A percentile compares a stretch with the other conserved stretches of the same genome.
These are phyloP conservation scores for Xylaria sp. DNA, from an alignment of 2,329 filamentous ascomycete species.

Conservation along the genomic window DNA sequence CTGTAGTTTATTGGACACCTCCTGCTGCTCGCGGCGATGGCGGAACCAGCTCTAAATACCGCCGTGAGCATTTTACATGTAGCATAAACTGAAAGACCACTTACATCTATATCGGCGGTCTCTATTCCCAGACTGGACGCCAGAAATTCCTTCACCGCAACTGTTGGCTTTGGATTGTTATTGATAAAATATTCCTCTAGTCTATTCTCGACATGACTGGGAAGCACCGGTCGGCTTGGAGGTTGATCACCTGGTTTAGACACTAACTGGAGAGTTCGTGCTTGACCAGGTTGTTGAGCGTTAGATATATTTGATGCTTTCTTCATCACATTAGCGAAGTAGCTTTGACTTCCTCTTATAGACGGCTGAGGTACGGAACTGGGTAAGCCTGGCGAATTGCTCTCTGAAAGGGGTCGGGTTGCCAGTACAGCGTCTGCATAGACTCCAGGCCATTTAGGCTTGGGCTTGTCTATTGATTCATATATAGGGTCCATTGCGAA, in stretches of 20 bases:
- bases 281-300: constrained; percentile 40
- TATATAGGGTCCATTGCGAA: constrained; percentile 40
- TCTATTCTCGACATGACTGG: constrained; percentile 61
- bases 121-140: constrained; percentile 66
- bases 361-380: constrained; percentile 1
- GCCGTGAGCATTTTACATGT: constrained; percentile 34
- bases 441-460: constrained; percentile 13
- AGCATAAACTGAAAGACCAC: constrained; percentile 32
- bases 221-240: constrained; percentile 60
- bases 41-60: constrained; percentile 61
- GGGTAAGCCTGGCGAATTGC: constrained; percentile 4
- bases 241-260: constrained; percentile 55
- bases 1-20: constrained; percentile 58
- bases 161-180: constrained; percentile 59
- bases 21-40: constrained; percentile 62
- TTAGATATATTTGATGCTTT: constrained; percentile 13
- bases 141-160: constrained; percentile 63
- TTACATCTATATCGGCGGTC: constrained; percentile 61
- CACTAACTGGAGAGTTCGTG: constrained; percentile 48
- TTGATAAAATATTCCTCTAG: constrained; percentile 64
- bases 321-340: background rate
- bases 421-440: constrained; percentile 16
- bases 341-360: background rate
- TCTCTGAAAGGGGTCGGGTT: constrained; percentile 7
- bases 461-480: constrained; percentile 29